Conservation (phyloP, 78 protist genomes). For the Pelomyxa schiedti region DNA sequence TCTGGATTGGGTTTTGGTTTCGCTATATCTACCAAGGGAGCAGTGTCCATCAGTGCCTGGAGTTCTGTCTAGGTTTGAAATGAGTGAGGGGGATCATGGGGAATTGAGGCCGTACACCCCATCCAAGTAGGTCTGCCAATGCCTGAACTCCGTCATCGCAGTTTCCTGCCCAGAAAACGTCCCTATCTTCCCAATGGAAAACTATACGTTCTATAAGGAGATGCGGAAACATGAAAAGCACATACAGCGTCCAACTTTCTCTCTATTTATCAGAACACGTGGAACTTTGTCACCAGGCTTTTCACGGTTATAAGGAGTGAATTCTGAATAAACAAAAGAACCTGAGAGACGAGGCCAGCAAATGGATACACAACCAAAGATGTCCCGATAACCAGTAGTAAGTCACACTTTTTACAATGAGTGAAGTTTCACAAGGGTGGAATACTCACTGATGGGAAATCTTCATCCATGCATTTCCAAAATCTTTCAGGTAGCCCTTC, state of each 20-base stretch:
- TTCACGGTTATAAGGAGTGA: no score
- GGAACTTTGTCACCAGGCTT: no score
- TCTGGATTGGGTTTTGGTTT: no score
- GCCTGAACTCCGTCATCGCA: neutral
- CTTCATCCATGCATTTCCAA: neutral
- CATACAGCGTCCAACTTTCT: slow-evolving; percentile 23
- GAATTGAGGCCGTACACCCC: no score
- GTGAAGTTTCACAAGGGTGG: neutral
- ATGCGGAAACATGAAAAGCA: neutral
- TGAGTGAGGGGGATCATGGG: no score
- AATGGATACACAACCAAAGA: slow-evolving; percentile 71
- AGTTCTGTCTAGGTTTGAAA: no score
- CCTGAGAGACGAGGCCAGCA: slow-evolving; percentile 30
- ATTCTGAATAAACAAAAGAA: no score
- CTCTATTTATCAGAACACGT: slow-evolving; percentile 67
- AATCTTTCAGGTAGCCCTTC: slow-evolving; percentile 58
- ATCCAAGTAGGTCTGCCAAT: neutral
- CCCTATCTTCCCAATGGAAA: neutral
- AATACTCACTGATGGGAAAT: slow-evolving; percentile 1
- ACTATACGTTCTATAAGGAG: neutral
- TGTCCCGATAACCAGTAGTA: slow-evolving; percentile 74
- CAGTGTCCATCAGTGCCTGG: no score
- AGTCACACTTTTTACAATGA: slow-evolving; percentile 35
- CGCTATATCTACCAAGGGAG: no score
- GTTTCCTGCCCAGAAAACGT: neutral